Base-by-base conservation (phyloP, 2,329 filamentous ascomycete genomes). In the Hypoxylon sp. region DNA sequence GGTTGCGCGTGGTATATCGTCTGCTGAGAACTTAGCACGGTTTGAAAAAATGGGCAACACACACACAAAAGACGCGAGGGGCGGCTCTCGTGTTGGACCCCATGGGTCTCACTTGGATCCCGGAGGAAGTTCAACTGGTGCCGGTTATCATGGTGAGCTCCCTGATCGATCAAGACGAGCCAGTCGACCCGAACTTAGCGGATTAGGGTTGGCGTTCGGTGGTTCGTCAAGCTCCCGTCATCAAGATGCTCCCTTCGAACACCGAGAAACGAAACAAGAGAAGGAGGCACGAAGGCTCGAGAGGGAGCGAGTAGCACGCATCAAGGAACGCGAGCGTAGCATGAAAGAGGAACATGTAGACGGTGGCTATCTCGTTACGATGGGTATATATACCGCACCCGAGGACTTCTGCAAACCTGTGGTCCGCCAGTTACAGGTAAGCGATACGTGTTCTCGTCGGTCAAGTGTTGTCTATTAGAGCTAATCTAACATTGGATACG, bases 341-440 rank as follows among this genome's bases (percentile, higher is more conserved):
- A 89, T 98, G 82, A 90, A 86, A 70, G 94, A 98, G 74, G 96
- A 99, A 78, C 89, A 94, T 78, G 92, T 98, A 2, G 96, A 99
- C 79, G 96, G 96, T 19, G 96, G 96, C 21, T 99, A 91, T 81
- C 82, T 99, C 51, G 96, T 99, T 32, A 99, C 96, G 0, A 88
- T 97, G 77, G 96, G 96, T 36, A 93, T 94, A 53, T 99, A 99
- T 77, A 95, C 93, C 21, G 94, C 95, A 0, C 84, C 89, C 0
- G 96, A 99, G 80, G 96, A 99, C 80, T 99, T 95, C 78, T 97
- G 89, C 83, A 98, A 98, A 80, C 82, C 87, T 17, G 84, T 93
- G 51, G 95, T 98, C 61, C 89, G 96, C 72, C 94, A 97, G 78
- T 83, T 99, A 60, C 95, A 96, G 90, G 94, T 97, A 86, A 76